Conservation (phyloP, 2,329 filamentous ascomycete genomes). For the Fonsecaea pugnacius region DNA sequence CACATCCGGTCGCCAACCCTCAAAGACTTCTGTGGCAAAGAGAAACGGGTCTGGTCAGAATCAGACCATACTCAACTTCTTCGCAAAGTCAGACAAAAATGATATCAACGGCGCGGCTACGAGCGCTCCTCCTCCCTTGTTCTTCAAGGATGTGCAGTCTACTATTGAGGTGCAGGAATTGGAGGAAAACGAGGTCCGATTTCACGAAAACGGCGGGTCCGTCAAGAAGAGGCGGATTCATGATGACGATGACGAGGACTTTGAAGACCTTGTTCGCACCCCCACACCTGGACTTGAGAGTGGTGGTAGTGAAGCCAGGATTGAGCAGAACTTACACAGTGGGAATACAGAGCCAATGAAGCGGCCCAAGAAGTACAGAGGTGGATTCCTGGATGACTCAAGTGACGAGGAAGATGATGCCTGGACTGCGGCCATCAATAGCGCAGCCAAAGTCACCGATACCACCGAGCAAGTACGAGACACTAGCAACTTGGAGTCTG, state of each 20-base stretch:
- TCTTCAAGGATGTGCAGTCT: conserved; percentile 41
- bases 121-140: conserved; percentile 42
- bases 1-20: conserved; percentile 25
- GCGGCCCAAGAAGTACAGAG: conserved; percentile 31
- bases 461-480: conserved; percentile 16
- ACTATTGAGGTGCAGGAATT: conserved; percentile 1
- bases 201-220: conserved; percentile 46
- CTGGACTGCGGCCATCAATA: conserved; percentile 21
- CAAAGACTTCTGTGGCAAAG: conserved; percentile 29
- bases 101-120: conserved; percentile 36
- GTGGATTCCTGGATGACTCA: conserved; percentile 43
- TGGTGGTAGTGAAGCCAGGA: not conserved
- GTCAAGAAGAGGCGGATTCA: conserved; percentile 51
- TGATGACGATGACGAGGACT: conserved; percentile 26
- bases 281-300: conserved; percentile 28
- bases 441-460: not conserved
- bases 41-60: conserved; percentile 45
- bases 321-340: not conserved
- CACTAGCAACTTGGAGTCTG: not conserved
- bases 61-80: conserved; percentile 59
- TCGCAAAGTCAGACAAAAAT: conserved; percentile 53
- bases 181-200: conserved; percentile 39
- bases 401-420: conserved; percentile 54
- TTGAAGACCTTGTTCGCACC: conserved; percentile 27
- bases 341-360: conserved; percentile 11